Conservation (phyloP, 1,139 yeast species). For the Protomyces gravidus region DNA sequence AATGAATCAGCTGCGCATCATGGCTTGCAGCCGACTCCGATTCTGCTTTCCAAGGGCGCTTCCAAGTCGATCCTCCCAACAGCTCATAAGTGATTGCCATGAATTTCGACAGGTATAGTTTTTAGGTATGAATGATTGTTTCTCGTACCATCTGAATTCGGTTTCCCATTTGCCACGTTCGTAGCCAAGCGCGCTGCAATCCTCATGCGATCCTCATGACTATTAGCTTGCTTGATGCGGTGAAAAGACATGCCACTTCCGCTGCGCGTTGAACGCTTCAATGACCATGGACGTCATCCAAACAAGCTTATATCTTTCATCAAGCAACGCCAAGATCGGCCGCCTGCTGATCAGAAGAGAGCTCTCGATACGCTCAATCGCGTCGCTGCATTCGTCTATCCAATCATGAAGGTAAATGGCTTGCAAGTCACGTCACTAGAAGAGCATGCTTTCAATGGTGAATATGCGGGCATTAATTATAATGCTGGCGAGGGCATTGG, state of each 20-base stretch:
- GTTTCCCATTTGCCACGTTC: neutral
- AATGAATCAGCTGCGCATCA: no score
- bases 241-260: neutral
- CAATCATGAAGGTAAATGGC: slow-evolving; percentile 34
- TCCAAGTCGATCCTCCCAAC: no score
- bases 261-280: slow-evolving; percentile 52
- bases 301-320: slow-evolving; percentile 32
- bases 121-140: no score
- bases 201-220: no score
- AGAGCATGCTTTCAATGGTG: slow-evolving; percentile 32
- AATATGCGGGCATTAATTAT: slow-evolving; percentile 35
- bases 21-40: no score
- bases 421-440: slow-evolving; percentile 34
- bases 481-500: slow-evolving; percentile 35
- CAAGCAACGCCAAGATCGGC: slow-evolving; percentile 32
- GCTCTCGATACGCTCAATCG: slow-evolving; percentile 30
- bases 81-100: no score
- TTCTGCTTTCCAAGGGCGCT: no score
- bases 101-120: no score
- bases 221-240: no score
- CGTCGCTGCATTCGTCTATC: slow-evolving; percentile 35
- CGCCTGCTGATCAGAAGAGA: slow-evolving; percentile 27
- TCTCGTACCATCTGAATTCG: neutral
- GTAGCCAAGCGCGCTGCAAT: neutral
- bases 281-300: slow-evolving; percentile 27